A percentile compares a stretch with the other conserved stretches of the same genome.
These are phyloP conservation scores for Barnettozyma siamensis DNA, from an alignment of 805 yeast genomes.

Conservation along the genomic window DNA sequence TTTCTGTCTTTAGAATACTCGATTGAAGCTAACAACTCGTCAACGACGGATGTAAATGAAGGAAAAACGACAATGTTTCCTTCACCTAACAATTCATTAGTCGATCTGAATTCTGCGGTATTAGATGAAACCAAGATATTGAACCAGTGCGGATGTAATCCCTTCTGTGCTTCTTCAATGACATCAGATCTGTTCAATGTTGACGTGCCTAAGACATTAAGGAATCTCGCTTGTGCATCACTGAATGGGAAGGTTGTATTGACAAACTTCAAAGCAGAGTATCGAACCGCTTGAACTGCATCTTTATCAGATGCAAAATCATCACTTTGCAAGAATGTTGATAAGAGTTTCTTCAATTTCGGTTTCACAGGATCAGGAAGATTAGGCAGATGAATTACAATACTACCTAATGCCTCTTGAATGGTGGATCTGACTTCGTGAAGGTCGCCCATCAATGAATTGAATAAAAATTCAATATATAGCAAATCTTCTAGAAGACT, in stretches of 20 bases:
- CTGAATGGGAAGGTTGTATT: constrained; percentile 60
- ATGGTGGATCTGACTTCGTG: constrained; percentile 59
- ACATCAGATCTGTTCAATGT: constrained; percentile 60
- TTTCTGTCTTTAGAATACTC: constrained; percentile 19
- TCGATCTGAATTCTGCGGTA: constrained; percentile 36
- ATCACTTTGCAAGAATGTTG: constrained; percentile 32
- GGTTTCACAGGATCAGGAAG: constrained; percentile 35
- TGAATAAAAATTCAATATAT: constrained; percentile 61
- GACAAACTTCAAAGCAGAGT: constrained; percentile 56
- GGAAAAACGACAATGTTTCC: constrained; percentile 47
- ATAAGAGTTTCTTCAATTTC: constrained; percentile 36
- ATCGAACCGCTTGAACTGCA: constrained; percentile 48
- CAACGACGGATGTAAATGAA: constrained; percentile 36
- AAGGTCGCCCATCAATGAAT: constrained; percentile 60
- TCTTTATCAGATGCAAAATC: constrained; percentile 22
- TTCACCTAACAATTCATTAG: constrained; percentile 38
- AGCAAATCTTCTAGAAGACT: constrained; percentile 39
- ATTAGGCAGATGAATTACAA: constrained; percentile 43
- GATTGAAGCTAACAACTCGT: constrained; percentile 25
- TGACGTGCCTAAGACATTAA: constrained; percentile 62
- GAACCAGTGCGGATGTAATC: constrained; percentile 82
- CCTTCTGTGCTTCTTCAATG: constrained; percentile 71
- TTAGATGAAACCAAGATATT: constrained; percentile 44
- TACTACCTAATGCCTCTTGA: constrained; percentile 62
- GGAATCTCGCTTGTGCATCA: constrained; percentile 60